Evolutionary conservation across 345 rosid genomes (phyloP).

Genomic region (Carallia pectinifolia): DNA sequence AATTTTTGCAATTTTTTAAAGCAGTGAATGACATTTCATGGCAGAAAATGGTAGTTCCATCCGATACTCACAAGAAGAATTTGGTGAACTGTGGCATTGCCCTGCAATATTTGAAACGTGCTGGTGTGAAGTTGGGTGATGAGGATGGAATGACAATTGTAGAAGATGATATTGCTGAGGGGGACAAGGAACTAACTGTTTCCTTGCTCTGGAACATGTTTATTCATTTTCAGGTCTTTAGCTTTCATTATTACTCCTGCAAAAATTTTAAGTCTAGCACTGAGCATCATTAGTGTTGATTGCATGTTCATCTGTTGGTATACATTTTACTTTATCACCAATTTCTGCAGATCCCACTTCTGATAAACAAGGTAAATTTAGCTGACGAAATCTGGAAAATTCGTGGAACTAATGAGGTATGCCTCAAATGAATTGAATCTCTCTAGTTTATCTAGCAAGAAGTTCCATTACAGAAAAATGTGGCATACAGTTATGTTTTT

Average conservation of each 20-base stretch:
- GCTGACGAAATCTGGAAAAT: constrained; percentile 60
- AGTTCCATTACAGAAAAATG: not conserved
- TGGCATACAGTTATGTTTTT: not conserved
- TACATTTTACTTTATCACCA: constrained; percentile 11
- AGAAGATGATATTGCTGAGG: constrained; percentile 67
- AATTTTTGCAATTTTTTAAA: not conserved
- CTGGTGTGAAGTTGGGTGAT: constrained; percentile 61
- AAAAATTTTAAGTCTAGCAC: not conserved
- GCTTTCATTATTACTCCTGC: constrained; percentile 2
- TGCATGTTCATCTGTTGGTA: constrained; percentile 3
- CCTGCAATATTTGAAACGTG: constrained; percentile 60
- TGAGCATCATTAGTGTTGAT: not conserved
- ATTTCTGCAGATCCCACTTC: constrained; percentile 71
- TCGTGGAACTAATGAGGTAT: constrained; percentile 49
- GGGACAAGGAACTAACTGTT: constrained; percentile 80
- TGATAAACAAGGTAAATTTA: constrained; percentile 50
- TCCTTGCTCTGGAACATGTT: constrained; percentile 90
- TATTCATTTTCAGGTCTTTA: constrained; percentile 77
- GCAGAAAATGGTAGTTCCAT: constrained; percentile 80
- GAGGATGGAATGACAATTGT: constrained; percentile 63
- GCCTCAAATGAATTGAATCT: constrained; percentile 24
- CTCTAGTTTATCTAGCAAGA: constrained; percentile 1
- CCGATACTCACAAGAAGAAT: constrained; percentile 65
- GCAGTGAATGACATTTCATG: constrained; percentile 12
- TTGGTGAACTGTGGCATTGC: constrained; percentile 66